phyloP scores from a whole-genome alignment of 306 rosid genomes.

The Bauhinia variegata region DNA sequence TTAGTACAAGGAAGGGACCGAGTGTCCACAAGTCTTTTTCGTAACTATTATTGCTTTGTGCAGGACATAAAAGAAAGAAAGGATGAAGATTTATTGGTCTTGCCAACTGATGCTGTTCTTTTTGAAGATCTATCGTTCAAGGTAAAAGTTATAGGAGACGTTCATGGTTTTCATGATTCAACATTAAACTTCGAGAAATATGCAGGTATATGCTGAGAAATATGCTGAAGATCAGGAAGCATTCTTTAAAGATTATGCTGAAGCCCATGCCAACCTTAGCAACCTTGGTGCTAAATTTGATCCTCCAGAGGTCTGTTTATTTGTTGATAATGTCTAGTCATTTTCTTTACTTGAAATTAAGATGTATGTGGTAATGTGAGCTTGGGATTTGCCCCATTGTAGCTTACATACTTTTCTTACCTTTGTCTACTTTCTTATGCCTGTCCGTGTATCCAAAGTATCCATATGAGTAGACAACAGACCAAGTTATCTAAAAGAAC shows the following conservation, averaged over 20 bases:
- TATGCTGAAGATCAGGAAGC: conserved; percentile 88
- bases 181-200: conserved; percentile 16
- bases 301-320: conserved; percentile 84
- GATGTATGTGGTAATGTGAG: conserved; percentile 23
- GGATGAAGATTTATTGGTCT: conserved; percentile 83
- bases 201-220: conserved; percentile 86
- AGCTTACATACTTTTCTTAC: conserved; percentile 3
- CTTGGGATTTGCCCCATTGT: conserved; percentile 13
- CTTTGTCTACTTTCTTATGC: neutral
- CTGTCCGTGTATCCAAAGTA: too few relatives aligned
- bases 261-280: conserved; percentile 98
- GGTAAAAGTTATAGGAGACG: conserved; percentile 48
- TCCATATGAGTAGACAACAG: conserved; percentile 5
- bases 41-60: conserved; percentile 39
- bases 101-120: conserved; percentile 95
- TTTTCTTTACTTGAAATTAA: conserved; percentile 15
- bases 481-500: conserved; percentile 9
- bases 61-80: conserved; percentile 88
- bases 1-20: conserved; percentile 12
- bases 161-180: conserved; percentile 15
- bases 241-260: conserved; percentile 95
- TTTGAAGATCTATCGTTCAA: conserved; percentile 93
- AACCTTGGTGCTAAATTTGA: conserved; percentile 91
- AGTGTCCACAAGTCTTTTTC: conserved; percentile 32
- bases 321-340: neutral